Evolutionary conservation across 2,329 filamentous ascomycete species (phyloP).

Genomic region (Fusarium bulbicola): DNA sequence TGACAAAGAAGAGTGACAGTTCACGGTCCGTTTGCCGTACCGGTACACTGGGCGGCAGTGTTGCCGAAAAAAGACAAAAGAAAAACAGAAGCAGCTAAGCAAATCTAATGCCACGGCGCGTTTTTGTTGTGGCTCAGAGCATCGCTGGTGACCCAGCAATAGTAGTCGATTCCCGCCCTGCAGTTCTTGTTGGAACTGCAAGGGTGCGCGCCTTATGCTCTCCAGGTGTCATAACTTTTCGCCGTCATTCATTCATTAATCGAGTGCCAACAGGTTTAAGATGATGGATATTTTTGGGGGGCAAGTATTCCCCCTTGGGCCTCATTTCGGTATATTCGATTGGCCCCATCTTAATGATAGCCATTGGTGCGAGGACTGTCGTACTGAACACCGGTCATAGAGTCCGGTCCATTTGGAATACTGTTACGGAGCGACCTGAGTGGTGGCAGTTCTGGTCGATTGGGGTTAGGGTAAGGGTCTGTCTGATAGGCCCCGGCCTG

Average conservation of each 20-base stretch:
- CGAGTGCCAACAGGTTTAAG: constrained; percentile 26
- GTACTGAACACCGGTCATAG: constrained; percentile 74
- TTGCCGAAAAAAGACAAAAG: constrained; percentile 16
- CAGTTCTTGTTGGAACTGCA: constrained; percentile 21
- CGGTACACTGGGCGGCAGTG: constrained; percentile 22
- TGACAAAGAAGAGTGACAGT: constrained; percentile 13
- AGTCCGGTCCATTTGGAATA: constrained; percentile 59
- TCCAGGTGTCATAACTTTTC: constrained; percentile 40
- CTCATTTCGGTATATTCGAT: constrained; percentile 39
- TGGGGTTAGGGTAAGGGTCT: constrained; percentile 46
- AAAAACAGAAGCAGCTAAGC: constrained; percentile 7
- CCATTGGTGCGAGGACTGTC: constrained; percentile 59
- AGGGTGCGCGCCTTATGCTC: constrained; percentile 17
- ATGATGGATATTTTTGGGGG: background rate
- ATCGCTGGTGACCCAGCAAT: constrained; percentile 10
- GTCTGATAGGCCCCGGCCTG: constrained; percentile 41
- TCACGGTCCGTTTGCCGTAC: constrained; percentile 24
- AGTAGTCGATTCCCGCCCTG: constrained; percentile 7
- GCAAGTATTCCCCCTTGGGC: background rate
- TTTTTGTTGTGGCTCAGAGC: constrained; percentile 13
- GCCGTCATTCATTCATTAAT: constrained; percentile 42
- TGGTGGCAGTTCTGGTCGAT: constrained; percentile 64
- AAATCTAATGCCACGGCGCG: constrained; percentile 36
- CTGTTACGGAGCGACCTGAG: constrained; percentile 61
- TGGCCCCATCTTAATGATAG: constrained; percentile 55